Evolutionary conservation across 768 basidiomycete species (phyloP).

Genomic region (Termitomyces sp.): DNA sequence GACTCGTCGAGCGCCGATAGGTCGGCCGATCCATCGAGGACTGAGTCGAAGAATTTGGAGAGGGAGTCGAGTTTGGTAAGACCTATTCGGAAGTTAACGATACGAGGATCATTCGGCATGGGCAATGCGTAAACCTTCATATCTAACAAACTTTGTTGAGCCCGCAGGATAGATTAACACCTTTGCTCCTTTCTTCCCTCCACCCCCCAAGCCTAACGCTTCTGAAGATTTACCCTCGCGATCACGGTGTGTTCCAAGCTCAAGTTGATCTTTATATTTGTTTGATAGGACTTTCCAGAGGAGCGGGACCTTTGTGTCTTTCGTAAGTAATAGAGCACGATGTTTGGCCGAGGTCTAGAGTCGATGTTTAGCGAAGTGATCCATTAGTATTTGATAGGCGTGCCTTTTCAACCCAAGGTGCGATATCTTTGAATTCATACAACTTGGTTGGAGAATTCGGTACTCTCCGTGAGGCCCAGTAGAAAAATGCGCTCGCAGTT

Average conservation of each 20-base stretch:
- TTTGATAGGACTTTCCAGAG: constrained; percentile 79
- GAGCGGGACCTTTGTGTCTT: constrained; percentile 70
- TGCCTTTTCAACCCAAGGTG: constrained; percentile 67
- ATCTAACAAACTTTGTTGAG: constrained; percentile 49
- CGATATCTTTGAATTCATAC: constrained; percentile 48
- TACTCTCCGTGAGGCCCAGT: constrained; percentile 70
- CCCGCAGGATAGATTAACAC: constrained; percentile 67
- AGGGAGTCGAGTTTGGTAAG: constrained; percentile 69
- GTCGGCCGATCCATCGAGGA: constrained; percentile 63
- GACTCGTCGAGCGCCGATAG: constrained; percentile 36
- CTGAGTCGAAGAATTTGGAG: constrained; percentile 64
- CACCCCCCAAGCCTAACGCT: constrained; percentile 52
- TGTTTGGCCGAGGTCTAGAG: constrained; percentile 27
- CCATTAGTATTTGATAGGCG: constrained; percentile 13
- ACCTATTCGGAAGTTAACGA: constrained; percentile 33
- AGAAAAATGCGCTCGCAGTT: constrained; percentile 64
- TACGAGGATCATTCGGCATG: not conserved
- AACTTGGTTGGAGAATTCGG: constrained; percentile 66
- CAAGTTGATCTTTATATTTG: constrained; percentile 58
- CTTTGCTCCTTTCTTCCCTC: constrained; percentile 51
- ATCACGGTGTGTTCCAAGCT: constrained; percentile 61
- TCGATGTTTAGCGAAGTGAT: not conserved
- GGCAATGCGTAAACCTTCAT: constrained; percentile 48
- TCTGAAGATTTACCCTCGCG: constrained; percentile 54
- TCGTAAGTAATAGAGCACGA: constrained; percentile 65